Evolutionary conservation across 768 basidiomycete species (phyloP), one percentile per base, ranked within the genome.

Genomic region (Leccinum imitatum): DNA sequence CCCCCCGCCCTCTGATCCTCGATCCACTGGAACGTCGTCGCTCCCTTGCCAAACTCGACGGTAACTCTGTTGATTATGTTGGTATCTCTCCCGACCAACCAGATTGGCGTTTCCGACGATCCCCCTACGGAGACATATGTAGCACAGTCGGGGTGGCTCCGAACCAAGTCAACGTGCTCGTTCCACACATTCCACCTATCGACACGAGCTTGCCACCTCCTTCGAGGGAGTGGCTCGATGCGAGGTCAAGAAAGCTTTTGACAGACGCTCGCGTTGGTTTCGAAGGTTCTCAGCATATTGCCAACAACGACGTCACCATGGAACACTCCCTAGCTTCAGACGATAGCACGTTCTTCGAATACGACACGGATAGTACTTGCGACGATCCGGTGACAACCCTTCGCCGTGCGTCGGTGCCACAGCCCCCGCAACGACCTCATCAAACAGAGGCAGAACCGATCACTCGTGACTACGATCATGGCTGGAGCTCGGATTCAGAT

Each of bases 111-210:
- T 70, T 65, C 10, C 70, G 65, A 56, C 64, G 70, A 31, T 63
- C 65, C 21, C 64, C 72, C 1, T 63, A 65, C 35, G 72, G 73
- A 44, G 70, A 72, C 21, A 54, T 59, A 23, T 68, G 66, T 13
- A 68, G 68, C 2, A 57, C 53, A 0, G 57, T 71, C 1, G 59
- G 64, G 1, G 72, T 75, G 6, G 53, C 58, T 6, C 72, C 70
- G 4, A 65, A 63, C 37, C 63, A 75, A 46, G 59, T 74, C 4
- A 74, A 73, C 63, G 56, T 62, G 3, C 63, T 73, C 25, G 56
- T 69, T 46, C 69, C 71, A 0, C 60, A 67, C 30, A 61, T 67
- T 27, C 71, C 63, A 1, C 69, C 69, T 0, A 64, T 67, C 46
- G 69, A 67, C 53, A 63, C 65, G 8, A 67, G 53, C 58, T 23